These are phyloP conservation scores for Vitis rupestris DNA, from an alignment of 164 flowering plant species.

Conservation along the genomic window DNA sequence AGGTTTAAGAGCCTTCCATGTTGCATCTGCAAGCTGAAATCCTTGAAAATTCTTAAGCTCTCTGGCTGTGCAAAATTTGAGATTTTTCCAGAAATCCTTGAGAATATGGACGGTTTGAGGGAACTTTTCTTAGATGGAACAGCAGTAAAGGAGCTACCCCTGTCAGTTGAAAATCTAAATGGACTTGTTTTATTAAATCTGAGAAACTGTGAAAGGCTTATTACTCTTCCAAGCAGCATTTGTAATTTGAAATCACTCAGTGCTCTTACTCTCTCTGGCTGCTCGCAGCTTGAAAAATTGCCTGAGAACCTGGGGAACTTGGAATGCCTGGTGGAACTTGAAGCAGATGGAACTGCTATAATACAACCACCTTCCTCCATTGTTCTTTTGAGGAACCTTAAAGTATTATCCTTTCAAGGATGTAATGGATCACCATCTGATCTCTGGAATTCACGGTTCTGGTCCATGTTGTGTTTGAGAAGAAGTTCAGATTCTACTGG, in stretches of 20 bases:
- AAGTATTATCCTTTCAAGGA: not conserved
- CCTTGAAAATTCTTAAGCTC: constrained; percentile 1
- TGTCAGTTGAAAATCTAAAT: not conserved
- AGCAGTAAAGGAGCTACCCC: not conserved
- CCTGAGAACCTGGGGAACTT: not conserved
- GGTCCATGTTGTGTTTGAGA: not conserved
- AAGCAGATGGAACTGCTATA: not conserved
- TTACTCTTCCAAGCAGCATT: not conserved
- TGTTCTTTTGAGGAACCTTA: not conserved
- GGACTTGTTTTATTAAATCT: not conserved
- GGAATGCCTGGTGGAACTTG: not conserved
- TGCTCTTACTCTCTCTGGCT: not conserved
- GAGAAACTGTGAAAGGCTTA: not conserved
- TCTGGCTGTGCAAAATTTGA: constrained; percentile 1
- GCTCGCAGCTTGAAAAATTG: not conserved
- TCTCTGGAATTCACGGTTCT: not conserved
- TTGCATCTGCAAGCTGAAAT: not conserved
- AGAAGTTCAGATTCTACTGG: no score
- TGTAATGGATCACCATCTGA: not conserved
- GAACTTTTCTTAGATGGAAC: not conserved
- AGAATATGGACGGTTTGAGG: not conserved
- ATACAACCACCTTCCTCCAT: not conserved
- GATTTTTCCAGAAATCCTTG: not conserved
- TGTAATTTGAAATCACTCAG: not conserved
- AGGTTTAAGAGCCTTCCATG: constrained; percentile 1